Evolutionary conservation across 2,329 filamentous ascomycete species (phyloP), one percentile per base, ranked within the genome.

Genomic region (Xenoacremonium recifei): DNA sequence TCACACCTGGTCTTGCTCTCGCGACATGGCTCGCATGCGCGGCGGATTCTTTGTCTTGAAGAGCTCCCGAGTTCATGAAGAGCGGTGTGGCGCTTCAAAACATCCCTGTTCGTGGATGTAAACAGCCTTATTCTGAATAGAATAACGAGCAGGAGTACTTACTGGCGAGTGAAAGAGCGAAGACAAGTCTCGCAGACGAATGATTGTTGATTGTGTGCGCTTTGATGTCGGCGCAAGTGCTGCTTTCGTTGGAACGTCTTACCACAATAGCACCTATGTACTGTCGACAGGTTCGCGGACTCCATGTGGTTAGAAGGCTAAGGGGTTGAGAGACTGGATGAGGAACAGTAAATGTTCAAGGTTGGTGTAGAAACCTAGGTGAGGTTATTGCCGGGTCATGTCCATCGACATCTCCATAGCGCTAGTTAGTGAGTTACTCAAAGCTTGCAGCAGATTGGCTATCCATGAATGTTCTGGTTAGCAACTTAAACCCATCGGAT

Each of bases 161-260:
- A 27, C 23, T 27, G 7, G 23, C 23, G 23, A 27, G 9, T 27
- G 23, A 27, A 27, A 7, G 7, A 13, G 13, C 23, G 23, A 9
- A 9, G 23, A 13, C 23, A 27, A 9, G 7, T 27, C 9, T 27
- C 23, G 13, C 23, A 27, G 23, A 13, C 23, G 13, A 27, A 27
- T 9, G 23, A 7, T 27, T 9, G 23, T 13, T 13, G 13, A 19
- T 18, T 35, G 15, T 35, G 33, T 6, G 16, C 11, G 15, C 11
- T 10, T 21, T 35, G 7, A 21, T 35, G 33, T 35, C 33, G 18
- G 4, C 33, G 37, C 31, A 51, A 30, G 29, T 51, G 48, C 31
- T 48, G 42, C 23, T 42, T 51, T 3, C 45, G 45, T 13, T 45
- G n/a, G 30, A 51, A 51, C 21, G 34, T 36, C 19, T 41, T 45